Evolutionary conservation across 192 early-diverging fungal species (phyloP), one percentile per base, ranked within the genome.

Genomic region (Coemansia javaensis): DNA sequence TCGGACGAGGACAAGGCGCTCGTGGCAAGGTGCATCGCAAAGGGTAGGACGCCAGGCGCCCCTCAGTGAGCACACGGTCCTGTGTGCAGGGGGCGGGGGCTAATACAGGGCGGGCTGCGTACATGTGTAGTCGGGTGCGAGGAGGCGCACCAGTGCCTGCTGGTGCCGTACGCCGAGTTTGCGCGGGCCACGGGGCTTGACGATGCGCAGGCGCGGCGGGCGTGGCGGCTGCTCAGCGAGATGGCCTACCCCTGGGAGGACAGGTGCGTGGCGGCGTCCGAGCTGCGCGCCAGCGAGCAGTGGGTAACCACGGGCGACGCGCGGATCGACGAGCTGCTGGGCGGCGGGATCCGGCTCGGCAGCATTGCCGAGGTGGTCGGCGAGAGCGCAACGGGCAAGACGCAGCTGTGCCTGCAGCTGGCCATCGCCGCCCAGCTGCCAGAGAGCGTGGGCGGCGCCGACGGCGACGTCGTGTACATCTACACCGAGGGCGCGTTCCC

Each of bases 341-440:
- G 79, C 11, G 81, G 79, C 12, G 85, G 85, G 0, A 53, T 89
- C 13, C 75, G 72, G 27, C 60, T 77, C 1, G 62, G 72, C 5
- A 78, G 71, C n/a, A 77, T 90, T 7, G 82, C 81, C 1, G 87
- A 90, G 48, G 52, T 90, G 11, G 84, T 86, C 1, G 87, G 87
- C 4, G 83, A 86, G 53, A 90, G 87, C 44, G 83, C 81, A 20
- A 67, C 81, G 3, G 94, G 94, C 14, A 97, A 97, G 50, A 90
- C 94, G 0, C 89, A 91, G 48, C 55, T 97, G 7, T 85, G 85
- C 20, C 53, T 97, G 39, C 94, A 97, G 57, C 57, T 94, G 25
- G 81, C 83, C 25, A 53, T 90, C 7, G 79, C 80, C 10, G 84
- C 75, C 0, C 87, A 91, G 45, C 60, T 84, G 25, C 83, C 87